These are phyloP conservation scores for Exidia glandulosa DNA, from an alignment of 768 basidiomycete genomes.

Conservation along the genomic window DNA sequence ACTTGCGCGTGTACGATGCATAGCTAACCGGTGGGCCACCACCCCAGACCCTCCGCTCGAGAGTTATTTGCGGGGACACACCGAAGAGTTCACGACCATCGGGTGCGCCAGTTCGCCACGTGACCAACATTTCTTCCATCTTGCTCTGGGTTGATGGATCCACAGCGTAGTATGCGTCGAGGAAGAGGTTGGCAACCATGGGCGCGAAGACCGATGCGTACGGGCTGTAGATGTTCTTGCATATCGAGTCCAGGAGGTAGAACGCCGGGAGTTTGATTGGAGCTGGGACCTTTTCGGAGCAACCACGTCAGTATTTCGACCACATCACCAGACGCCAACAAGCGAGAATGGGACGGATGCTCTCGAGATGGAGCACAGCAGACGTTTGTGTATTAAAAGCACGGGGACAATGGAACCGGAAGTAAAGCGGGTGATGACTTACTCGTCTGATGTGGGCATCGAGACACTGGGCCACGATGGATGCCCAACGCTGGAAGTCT, in stretches of 20 bases:
- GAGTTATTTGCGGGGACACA: slow-evolving; percentile 60
- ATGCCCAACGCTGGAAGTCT: slow-evolving; percentile 67
- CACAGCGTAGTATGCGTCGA: slow-evolving; percentile 79
- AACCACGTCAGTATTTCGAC: not conserved
- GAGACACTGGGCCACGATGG: slow-evolving; percentile 70
- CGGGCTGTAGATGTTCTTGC: slow-evolving; percentile 90
- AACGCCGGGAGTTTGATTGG: slow-evolving; percentile 89
- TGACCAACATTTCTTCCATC: slow-evolving; percentile 96
- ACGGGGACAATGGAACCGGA: not conserved
- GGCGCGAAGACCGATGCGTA: slow-evolving; percentile 79
- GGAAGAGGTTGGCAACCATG: slow-evolving; percentile 73
- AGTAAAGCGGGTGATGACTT: slow-evolving; percentile 34
- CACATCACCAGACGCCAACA: not conserved
- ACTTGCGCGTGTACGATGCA: too few species aligned
- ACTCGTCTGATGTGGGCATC: slow-evolving; percentile 81
- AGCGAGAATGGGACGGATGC: slow-evolving; percentile 5
- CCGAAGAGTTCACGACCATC: slow-evolving; percentile 79
- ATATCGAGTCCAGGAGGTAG: slow-evolving; percentile 92
- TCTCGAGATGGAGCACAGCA: too few species aligned
- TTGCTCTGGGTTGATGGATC: slow-evolving; percentile 78
- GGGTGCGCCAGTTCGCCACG: slow-evolving; percentile 85
- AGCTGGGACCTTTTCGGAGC: slow-evolving; percentile 57
- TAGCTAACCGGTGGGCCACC: slow-evolving; percentile 23
- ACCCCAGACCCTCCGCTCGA: slow-evolving; percentile 80
- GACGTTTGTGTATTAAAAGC: not conserved